A percentile compares a stretch with the other conserved stretches of the same genome.
Conservation (phyloP, 2,329 filamentous ascomycete species). For the Fusarium odoratissimum region DNA sequence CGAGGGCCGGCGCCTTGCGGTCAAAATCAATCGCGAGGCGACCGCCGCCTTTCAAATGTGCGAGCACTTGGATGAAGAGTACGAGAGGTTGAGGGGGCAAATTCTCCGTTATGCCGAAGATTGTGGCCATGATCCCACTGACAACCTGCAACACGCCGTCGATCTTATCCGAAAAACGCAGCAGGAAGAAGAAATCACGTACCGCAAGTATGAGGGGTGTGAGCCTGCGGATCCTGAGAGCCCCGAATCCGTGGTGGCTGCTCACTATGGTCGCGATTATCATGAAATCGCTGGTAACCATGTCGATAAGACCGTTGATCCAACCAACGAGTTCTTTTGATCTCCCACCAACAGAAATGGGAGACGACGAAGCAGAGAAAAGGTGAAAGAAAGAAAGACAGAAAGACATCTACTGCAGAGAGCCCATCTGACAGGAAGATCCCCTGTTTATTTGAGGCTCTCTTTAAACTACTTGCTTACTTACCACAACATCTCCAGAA, state of each 20-base stretch:
- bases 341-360: neutral
- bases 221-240: neutral
- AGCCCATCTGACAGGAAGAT: neutral
- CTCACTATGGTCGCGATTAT: neutral
- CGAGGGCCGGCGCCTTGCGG: neutral
- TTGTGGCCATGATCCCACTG: constrained; percentile 1
- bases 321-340: constrained; percentile 8
- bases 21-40: neutral
- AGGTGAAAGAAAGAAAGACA: neutral
- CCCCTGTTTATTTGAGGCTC: neutral
- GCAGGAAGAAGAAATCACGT: neutral
- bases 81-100: neutral
- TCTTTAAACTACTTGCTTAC: neutral
- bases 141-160: neutral
- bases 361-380: neutral
- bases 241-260: constrained; percentile 1
- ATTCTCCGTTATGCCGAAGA: neutral
- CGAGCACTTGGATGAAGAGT: neutral
- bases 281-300: neutral
- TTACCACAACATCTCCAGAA: neutral
- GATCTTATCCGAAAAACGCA: constrained; percentile 6
- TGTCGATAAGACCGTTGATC: neutral
- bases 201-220: neutral
- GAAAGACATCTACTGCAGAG: neutral
- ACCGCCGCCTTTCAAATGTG: neutral